phyloP scores from a whole-genome alignment of 345 rosid genomes.

The Cardiospermum halicacabum region DNA sequence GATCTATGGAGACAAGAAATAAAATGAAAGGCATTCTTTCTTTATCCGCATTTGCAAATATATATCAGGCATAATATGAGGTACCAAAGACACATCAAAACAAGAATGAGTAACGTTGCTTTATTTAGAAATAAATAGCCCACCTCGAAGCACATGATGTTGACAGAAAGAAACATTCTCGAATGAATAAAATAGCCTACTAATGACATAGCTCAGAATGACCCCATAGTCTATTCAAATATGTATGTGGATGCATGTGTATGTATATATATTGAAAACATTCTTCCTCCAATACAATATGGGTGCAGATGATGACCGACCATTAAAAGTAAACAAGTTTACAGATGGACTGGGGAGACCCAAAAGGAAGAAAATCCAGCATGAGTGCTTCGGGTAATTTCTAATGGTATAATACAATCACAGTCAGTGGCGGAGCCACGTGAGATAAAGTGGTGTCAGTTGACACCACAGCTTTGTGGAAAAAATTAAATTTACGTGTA shows the following conservation, averaged over 20 bases:
- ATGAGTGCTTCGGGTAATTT: not conserved
- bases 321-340: not conserved
- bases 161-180: not conserved
- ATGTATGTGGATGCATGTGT: too few relatives aligned
- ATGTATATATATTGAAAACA: not conserved
- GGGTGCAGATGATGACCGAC: not conserved
- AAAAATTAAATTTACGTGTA: too few relatives aligned
- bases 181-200: not conserved
- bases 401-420: not conserved
- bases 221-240: slow-evolving; percentile 2
- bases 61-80: not conserved
- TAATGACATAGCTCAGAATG: not conserved
- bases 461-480: too few relatives aligned
- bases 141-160: not conserved
- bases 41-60: not conserved
- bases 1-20: not conserved
- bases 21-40: not conserved
- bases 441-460: too few relatives aligned
- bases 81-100: not conserved
- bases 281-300: not conserved
- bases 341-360: not conserved
- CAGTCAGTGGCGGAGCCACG: too few relatives aligned
- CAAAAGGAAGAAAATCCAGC: slow-evolving; percentile 1
- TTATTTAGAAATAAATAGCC: not conserved
- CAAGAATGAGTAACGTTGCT: not conserved